Evolutionary conservation across 1,139 yeast genomes (phyloP), one percentile per base, ranked within the genome.

Genomic region (Spathaspora sp.): DNA sequence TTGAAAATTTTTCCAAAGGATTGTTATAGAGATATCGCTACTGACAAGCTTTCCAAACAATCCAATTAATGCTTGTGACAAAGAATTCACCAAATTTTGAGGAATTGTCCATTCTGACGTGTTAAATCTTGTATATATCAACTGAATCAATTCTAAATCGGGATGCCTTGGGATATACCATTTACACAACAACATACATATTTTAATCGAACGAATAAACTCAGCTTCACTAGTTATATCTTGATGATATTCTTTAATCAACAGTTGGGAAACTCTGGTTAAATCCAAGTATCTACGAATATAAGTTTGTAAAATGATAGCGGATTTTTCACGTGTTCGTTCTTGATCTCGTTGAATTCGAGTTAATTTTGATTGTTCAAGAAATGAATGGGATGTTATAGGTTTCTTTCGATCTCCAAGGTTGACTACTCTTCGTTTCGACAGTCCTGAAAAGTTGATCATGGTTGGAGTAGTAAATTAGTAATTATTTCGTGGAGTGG

Each of bases 371-470:
- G 96, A 82, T 51, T 77, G 80, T 51, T 78, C 80, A 17, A 91
- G 66, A 49, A 62, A 60, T 52, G 59, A 46, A 11, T 47, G 24
- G 43, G 43, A 11, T 7, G 47, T 47, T 1, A 48, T 37, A 16
- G 62, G 58, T 42, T 65, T 60, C 18, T 70, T 64, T 39, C 68
- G 57, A 47, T 86, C 86, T 3, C 97, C 95, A 41, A 90, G 71
- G 60, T 91, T 90, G 52, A 91, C 85, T 37, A 76, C 79, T 48
- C 97, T 70, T 53, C 80, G 77, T 54, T 73, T 75, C 4, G 76
- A 76, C 47, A 78, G 79, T 2, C 95, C 95, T 4, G 83, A 81
- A 65, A 86, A 86, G 65, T 85, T 84, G 41, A 77, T 50, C 80
- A 75, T 75, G 16, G n/a, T 31, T n/a, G 18, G 18, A 31, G 18